Base-by-base conservation (phyloP, 169 alveolate species). In the Amoebophrya sp. region DNA sequence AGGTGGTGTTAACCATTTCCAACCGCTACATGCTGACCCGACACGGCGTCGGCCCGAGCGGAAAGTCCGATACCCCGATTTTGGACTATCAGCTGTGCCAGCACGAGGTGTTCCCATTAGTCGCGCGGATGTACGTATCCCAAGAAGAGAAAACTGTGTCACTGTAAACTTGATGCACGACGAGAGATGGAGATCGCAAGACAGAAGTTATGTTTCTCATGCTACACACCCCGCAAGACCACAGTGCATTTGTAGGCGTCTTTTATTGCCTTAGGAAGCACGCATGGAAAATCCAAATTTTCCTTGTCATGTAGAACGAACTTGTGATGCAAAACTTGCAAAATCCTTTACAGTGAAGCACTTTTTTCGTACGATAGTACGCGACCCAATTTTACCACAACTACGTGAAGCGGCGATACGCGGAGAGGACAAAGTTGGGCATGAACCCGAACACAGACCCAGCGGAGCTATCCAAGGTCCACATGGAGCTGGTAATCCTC, bases 141-240 rank as follows among this genome's bases (percentile, higher is more conserved):
- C 93, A 92, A n/a, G 77, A 92, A 2, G 91, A 92, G n/a, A 89
- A 40, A 40, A 77, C 88, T 90, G 25, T 92, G 94, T 38, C 89
- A 90, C 23, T 39, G 90, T 18, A 92, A 91, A 47, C 93, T 93
- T 39, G 77, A 91, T 32, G 89, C 91, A 0, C 38, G 39, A 10
- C 83, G 93, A 2, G 33, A 91, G 33, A 92, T 91, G 38, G 92
- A 94, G 40, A 94, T 91, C 29, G 89, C 92, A 14, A 10, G 1
- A 1, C 39, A 41, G 92, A 91, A 89, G 92, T 40, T 93, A 23
- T 93, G 91, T 53, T 89, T 83, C 90, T 94, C 66, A n/a, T n/a
- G n/a, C n/a, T 95, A 95, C 92, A 94, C 95, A 40, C 94, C 94
- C 39, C 93, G 91, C 54, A 95, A 95, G 88, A 94, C 95, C 35